Base-by-base conservation (phyloP, 345 rosid species). In the Lepidium africanum region DNA sequence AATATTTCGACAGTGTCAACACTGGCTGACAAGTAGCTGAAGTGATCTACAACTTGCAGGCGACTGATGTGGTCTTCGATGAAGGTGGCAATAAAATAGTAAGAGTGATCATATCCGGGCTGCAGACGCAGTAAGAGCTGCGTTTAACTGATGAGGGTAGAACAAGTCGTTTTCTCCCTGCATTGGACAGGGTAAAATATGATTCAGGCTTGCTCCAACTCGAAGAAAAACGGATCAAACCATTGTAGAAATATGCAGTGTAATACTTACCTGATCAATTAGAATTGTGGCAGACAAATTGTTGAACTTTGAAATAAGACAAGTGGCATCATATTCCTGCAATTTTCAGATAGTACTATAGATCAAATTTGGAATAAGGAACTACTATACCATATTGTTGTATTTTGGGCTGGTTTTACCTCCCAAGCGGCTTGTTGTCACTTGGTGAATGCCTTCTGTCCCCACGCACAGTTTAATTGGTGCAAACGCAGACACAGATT, bases 401-500 rank as follows among this genome's bases (percentile, higher is more conserved):
- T 27, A 53, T n/a, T 53, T 33, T 51, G 15, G 9, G 48, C 3
- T 33, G 7, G 0, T 51, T 56, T 63, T 77, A 88, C 97, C 94
- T 90, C 92, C 97, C 98, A 93, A 27, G 82, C 87, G 41, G 84
- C 80, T 88, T 88, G 72, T 81, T 70, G 59, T 67, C 65, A 47
- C 96, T 90, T 88, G 70, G 88, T 76, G 80, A 93, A 90, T 59
- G 96, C 98, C 78, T 93, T 93, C 73, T 84, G 89, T 71, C 94
- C 98, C 96, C 96, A 90, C 2, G 88, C 75, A 63, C 92, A 88
- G 67, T 84, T 90, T 41, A 68, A 90, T 76, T 64, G 96, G 97
- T 71, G 98, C 85, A 60, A 90, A 93, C 9, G 97, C 97, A 79
- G 97, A 93, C 10, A 84, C 96, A 10, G 97, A 90, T 97, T 93